phyloP scores from a whole-genome alignment of 1,284 basidiomycete species.

The Cutaneotrichosporon mucoides region DNA sequence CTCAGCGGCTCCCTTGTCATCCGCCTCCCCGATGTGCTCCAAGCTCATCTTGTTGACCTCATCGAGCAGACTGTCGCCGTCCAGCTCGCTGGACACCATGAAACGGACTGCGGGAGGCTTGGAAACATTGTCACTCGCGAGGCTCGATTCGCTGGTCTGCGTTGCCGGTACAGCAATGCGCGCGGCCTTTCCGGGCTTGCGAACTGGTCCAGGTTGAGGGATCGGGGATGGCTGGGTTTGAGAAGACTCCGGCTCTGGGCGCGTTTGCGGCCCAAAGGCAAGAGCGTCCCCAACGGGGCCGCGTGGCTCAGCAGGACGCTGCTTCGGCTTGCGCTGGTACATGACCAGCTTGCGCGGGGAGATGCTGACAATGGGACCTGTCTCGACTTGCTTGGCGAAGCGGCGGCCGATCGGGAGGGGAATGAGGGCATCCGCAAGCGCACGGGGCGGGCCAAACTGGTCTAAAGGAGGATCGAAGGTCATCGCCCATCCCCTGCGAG shows the following conservation, averaged over 20 bases:
- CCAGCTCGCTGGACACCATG: constrained; percentile 49
- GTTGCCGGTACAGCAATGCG: neutral
- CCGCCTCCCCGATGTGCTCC: constrained; percentile 40
- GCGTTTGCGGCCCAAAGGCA: neutral
- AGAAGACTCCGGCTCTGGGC: neutral
- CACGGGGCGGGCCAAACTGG: constrained; percentile 57
- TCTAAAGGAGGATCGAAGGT: constrained; percentile 72
- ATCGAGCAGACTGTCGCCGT: constrained; percentile 46
- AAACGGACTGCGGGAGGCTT: constrained; percentile 31
- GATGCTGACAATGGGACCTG: constrained; percentile 35
- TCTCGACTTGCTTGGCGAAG: constrained; percentile 25
- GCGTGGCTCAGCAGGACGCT: neutral
- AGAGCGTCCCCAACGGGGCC: neutral
- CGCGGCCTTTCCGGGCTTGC: neutral
- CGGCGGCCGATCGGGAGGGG: constrained; percentile 31
- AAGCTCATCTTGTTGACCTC: constrained; percentile 50
- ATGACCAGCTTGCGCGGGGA: constrained; percentile 30
- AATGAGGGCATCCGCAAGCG: constrained; percentile 67
- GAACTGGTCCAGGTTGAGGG: neutral
- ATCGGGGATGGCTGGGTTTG: neutral
- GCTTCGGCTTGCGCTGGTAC: constrained; percentile 39
- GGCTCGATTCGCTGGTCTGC: neutral
- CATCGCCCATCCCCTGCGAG: constrained; percentile 62
- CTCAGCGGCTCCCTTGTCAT: constrained; percentile 21
- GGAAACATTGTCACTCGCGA: no score